Evolutionary conservation across 768 basidiomycete species (phyloP), one percentile per base, ranked within the genome.

Genomic region (Asterophora lycoperdoides): DNA sequence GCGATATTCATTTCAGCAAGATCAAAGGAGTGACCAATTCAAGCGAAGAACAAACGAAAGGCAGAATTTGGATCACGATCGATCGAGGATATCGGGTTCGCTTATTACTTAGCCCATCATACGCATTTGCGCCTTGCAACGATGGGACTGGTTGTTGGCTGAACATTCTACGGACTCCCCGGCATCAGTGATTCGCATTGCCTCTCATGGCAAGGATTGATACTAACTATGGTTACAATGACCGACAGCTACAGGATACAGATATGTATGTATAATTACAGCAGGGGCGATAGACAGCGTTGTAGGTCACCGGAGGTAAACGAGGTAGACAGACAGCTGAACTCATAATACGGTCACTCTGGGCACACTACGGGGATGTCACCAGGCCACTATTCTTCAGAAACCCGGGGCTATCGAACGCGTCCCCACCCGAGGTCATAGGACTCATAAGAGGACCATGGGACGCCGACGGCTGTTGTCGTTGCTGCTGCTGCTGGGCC

Each of bases 311-410:
- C 8, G 5, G 30, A 40, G 28, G 19, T 29, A 48, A 28, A 13
- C 23, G 18, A 28, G 19, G 47, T 32, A 40, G 28, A 19, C 33
- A 48, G 19, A 13, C 18, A 17, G 23, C 19, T 23, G 35, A 44
- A 48, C 38, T 34, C 43, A 49, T 48, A 48, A 49, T 48, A 48
- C 34, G 40, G 40, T 60, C 46, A 46, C 48, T 64, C 71, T 60
- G 71, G 67, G 13, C 69, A 71, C 46, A 46, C 46, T 64, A 72
- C 60, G 71, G 67, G 11, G 71, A 71, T 51, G 63, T 65, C 30
- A 61, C 60, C 44, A 71, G 51, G 44, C 68, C 66, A 48, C 57
- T 66, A 57, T 66, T 63, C 57, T 72, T 72, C 53, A 70, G 51
- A 54, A 66, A 72, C 28, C 45, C 59, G 55, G 65, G 59, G 34